Conservation (phyloP, 2,329 filamentous ascomycete species). For the Botrytis sinoallii region DNA sequence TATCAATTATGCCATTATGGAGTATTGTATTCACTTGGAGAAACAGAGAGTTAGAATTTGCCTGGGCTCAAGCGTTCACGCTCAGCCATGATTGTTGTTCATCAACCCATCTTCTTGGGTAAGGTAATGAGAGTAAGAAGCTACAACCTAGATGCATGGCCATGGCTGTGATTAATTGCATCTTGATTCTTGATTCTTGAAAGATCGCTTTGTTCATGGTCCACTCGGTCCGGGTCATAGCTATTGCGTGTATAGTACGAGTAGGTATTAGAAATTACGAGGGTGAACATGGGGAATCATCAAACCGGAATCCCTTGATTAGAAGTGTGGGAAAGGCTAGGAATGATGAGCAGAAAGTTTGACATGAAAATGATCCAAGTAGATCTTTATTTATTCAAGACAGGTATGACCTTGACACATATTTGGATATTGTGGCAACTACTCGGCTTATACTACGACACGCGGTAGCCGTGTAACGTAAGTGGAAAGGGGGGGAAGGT, state of each 20-base stretch:
- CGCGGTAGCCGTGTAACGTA: neutral
- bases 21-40: neutral
- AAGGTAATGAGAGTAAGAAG: neutral
- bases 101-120: neutral
- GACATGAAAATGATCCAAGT: neutral
- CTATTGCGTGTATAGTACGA: neutral
- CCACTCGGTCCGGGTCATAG: conserved; percentile 9
- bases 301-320: neutral
- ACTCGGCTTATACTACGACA: neutral
- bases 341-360: neutral
- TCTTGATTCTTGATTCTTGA: conserved; percentile 5
- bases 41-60: neutral
- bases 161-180: conserved; percentile 8
- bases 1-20: neutral
- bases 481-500: neutral
- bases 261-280: neutral
- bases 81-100: conserved; percentile 9
- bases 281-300: neutral
- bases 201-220: neutral
- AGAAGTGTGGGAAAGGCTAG: neutral
- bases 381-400: neutral
- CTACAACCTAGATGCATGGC: conserved; percentile 1
- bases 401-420: conserved; percentile 8
- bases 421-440: neutral
- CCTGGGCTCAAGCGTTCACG: neutral